Base-by-base conservation (phyloP, 331 rosid genomes). In the Phaseolus coccineus region DNA sequence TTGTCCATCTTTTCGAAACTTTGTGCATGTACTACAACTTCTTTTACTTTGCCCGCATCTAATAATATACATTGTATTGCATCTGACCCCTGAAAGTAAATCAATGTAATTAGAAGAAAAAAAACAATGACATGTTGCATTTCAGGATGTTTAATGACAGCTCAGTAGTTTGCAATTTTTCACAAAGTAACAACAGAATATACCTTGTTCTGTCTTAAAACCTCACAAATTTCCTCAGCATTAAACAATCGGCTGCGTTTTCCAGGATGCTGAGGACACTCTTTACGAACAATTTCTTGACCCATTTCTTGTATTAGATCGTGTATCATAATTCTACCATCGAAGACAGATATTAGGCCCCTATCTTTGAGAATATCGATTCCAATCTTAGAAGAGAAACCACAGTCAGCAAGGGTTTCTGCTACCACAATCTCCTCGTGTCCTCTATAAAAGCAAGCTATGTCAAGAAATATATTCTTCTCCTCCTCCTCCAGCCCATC, bases 391-490 rank as follows among this genome's bases (percentile, higher is more conserved):
- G 84, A 22, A 35, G 8, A 47, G 58, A 77, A 48, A n/a, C 65
- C 79, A 35, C 63, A 84, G 2, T 48, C 4, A 8, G 72, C 69
- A 5, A 80, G 25, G 5, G 31, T 14, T 47, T 63, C 13, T n/a
- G 3, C 15, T 3, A 75, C 77, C 3, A 0, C 3, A 8, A 13
- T 12, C 69, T 15, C n/a, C 0, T 24, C 1, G 12, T 53, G 11
- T 13, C 86, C 83, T 25, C 61, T 78, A 10, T 53, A 53, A 31
- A 82, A 82, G 22, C 86, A 82, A 33, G 85, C 79, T 16, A 85
- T 72, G 55, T 85, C 76, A 9, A 85, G 84, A 74, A 85, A 85
- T 42, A 78, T 52, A n/a, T 63, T 63, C 63, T 58, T 82, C 14
- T 44, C 44, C 24, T 74, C 67, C 0, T 51, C 57, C 0, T 69